Evolutionary conservation across 257 asterid species (phyloP).

Genomic region (Solanum medicagineum): DNA sequence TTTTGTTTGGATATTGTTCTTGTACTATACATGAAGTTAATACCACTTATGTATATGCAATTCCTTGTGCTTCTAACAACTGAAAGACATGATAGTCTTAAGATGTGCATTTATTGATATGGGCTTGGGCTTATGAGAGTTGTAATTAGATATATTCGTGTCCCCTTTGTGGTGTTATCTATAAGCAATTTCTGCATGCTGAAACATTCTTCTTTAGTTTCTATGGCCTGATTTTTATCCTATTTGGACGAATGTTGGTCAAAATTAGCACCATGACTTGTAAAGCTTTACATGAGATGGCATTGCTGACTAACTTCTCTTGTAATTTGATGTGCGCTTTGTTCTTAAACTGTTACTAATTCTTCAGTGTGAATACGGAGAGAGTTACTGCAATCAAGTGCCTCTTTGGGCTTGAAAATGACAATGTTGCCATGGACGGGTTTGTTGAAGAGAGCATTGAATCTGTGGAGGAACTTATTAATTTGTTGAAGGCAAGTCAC

Average conservation of each 20-base stretch:
- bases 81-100: not conserved
- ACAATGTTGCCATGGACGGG: slow-evolving; percentile 13
- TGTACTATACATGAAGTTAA: not conserved
- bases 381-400: slow-evolving; percentile 52
- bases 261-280: not conserved
- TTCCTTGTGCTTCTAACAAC: not conserved
- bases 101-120: not conserved
- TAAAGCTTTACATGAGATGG: not conserved
- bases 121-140: not conserved
- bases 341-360: slow-evolving; percentile 10
- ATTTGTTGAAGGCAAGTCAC: slow-evolving; percentile 27
- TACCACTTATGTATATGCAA: not conserved
- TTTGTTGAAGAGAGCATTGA: slow-evolving; percentile 47
- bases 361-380: slow-evolving; percentile 48
- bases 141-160: not conserved
- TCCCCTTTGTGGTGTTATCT: not conserved
- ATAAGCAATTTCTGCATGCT: not conserved
- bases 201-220: not conserved
- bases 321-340: not conserved
- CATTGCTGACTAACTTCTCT: not conserved
- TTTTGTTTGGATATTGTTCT: not conserved
- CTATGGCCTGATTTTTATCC: not conserved
- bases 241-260: not conserved
- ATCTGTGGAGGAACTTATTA: slow-evolving; percentile 40
- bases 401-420: slow-evolving; percentile 45